A percentile compares a stretch with the other conserved stretches of the same genome.
Evolutionary conservation across 208 protist species (phyloP).

Genomic region (Naegleria lovaniensis): DNA sequence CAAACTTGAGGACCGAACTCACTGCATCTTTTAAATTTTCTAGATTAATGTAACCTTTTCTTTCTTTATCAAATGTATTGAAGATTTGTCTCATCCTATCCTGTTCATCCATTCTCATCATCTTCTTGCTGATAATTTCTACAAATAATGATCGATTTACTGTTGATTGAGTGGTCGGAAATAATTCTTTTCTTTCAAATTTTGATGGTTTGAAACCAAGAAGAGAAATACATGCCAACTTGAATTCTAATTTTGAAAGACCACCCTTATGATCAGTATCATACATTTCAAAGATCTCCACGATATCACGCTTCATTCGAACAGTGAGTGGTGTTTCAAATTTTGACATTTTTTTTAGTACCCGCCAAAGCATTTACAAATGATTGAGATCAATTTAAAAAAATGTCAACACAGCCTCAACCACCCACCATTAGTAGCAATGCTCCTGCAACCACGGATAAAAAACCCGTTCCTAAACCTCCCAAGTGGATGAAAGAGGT

Average conservation of each 20-base stretch:
- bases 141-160: neutral
- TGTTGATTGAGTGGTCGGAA: neutral
- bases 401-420: neutral
- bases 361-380: neutral
- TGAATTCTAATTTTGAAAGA: neutral
- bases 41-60: neutral
- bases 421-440: too few relatives aligned
- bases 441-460: neutral
- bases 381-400: neutral
- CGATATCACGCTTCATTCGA: neutral
- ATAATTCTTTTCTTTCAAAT: constrained; percentile 1
- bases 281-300: neutral
- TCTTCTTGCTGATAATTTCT: neutral
- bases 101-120: neutral
- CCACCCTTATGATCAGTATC: neutral
- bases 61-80: neutral
- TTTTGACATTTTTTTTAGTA: neutral
- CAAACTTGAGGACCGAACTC: neutral
- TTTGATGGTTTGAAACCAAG: neutral
- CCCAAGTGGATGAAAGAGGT: neutral
- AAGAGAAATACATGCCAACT: neutral
- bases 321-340: neutral
- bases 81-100: neutral
- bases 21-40: neutral
- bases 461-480: neutral